phyloP scores from a whole-genome alignment of 805 yeast genomes.

The Saccharomyces eubayanus region DNA sequence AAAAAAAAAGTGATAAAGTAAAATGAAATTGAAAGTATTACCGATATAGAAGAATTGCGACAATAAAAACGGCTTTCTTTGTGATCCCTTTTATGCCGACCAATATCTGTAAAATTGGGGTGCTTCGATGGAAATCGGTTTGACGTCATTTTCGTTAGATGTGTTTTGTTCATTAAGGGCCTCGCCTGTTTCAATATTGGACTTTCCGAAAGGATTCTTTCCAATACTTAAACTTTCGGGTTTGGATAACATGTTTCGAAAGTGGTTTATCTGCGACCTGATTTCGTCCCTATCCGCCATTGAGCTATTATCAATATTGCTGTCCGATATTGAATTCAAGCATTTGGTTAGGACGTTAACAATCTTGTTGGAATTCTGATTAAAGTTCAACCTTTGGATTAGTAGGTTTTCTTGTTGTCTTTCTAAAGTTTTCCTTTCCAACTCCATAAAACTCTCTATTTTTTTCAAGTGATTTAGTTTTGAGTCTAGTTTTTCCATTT shows the following conservation, averaged over 20 bases:
- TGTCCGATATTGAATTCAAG: not conserved
- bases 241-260: constrained; percentile 10
- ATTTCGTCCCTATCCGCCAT: constrained; percentile 11
- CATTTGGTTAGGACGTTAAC: constrained; percentile 28
- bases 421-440: constrained; percentile 51
- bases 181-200: constrained; percentile 6
- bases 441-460: constrained; percentile 57
- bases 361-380: constrained; percentile 47
- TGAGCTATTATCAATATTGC: constrained; percentile 2
- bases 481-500: constrained; percentile 54
- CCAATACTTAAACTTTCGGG: constrained; percentile 30
- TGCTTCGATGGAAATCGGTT: constrained; percentile 52
- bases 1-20: not conserved
- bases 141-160: constrained; percentile 30
- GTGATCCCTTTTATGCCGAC: constrained; percentile 39
- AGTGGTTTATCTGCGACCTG: not conserved
- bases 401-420: constrained; percentile 60
- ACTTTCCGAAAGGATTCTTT: not conserved
- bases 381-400: constrained; percentile 56
- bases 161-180: constrained; percentile 16
- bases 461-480: constrained; percentile 52
- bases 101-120: constrained; percentile 60
- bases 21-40: not conserved
- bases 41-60: not conserved
- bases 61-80: not conserved